phyloP scores from a whole-genome alignment of 1,284 basidiomycete species.

The Cryptococcus sp. region DNA sequence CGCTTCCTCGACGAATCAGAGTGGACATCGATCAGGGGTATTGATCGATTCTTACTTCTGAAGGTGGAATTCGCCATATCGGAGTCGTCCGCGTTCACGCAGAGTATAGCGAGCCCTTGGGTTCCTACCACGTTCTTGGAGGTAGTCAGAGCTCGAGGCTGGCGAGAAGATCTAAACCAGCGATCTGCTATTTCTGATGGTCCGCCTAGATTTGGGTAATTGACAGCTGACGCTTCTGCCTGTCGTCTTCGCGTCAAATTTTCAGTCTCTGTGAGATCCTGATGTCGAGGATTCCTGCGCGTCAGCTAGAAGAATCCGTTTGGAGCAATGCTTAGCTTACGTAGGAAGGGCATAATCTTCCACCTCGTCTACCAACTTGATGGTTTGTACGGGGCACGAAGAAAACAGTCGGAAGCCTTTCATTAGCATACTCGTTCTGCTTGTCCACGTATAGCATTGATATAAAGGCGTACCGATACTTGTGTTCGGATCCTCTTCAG shows the following conservation, averaged over 20 bases:
- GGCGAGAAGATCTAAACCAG: slow-evolving; percentile 1
- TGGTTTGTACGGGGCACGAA: slow-evolving; percentile 14
- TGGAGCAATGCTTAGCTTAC: slow-evolving; percentile 10
- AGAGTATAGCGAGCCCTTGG: too few relatives aligned
- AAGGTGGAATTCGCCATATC: too few relatives aligned
- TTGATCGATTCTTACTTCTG: too few relatives aligned
- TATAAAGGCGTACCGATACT: too few relatives aligned
- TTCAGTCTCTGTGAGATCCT: neutral
- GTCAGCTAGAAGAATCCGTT: neutral
- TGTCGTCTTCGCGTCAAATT: neutral
- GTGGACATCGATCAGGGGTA: too few relatives aligned
- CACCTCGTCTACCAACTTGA: slow-evolving; percentile 10
- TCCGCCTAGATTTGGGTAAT: slow-evolving; percentile 2
- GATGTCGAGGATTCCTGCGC: slow-evolving; percentile 6
- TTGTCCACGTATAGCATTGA: neutral
- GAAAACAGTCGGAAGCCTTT: slow-evolving; percentile 35
- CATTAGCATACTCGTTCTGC: neutral
- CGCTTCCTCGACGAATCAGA: neutral
- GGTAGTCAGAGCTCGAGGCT: neutral
- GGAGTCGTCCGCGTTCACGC: too few relatives aligned
- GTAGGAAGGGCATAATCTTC: slow-evolving; percentile 20
- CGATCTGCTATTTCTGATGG: neutral
- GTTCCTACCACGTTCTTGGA: too few relatives aligned
- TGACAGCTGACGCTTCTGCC: slow-evolving; percentile 2
- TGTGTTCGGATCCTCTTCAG: neutral